A percentile compares a stretch with the other conserved stretches of the same genome.
Evolutionary conservation across 495 filamentous ascomycete species (phyloP).

Genomic region (Pseudoneurospora amorphoporcata): DNA sequence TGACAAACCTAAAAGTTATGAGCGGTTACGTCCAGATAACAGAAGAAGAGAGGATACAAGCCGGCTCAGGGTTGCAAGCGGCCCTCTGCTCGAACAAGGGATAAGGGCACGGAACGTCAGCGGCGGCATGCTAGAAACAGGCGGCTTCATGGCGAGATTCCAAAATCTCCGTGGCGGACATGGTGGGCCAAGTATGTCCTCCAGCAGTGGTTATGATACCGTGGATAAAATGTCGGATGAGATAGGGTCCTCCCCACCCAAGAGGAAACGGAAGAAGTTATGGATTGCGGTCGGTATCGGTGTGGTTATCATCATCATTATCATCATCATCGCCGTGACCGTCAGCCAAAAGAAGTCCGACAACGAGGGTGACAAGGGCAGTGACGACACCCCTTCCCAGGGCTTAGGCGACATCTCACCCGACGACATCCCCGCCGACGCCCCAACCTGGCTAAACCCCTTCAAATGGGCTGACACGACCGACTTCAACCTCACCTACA

Average conservation of each 20-base stretch:
- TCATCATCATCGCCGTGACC: conserved; percentile 64
- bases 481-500: conserved; percentile 94
- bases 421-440: conserved; percentile 53
- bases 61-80: background rate
- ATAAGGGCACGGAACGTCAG: background rate
- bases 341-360: conserved; percentile 53
- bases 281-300: conserved; percentile 41
- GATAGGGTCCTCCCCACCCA: background rate
- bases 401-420: conserved; percentile 51
- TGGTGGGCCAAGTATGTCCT: background rate
- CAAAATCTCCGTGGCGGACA: background rate
- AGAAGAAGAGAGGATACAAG: background rate
- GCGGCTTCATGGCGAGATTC: background rate
- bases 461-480: conserved; percentile 87
- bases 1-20: background rate
- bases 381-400: conserved; percentile 27
- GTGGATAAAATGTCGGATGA: background rate
- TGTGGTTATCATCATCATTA: conserved; percentile 53
- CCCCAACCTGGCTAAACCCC: conserved; percentile 76
- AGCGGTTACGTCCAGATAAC: background rate
- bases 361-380: conserved; percentile 7
- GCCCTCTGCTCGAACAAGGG: background rate
- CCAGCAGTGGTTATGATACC: background rate
- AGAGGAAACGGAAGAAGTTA: background rate
- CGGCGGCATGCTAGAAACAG: background rate